Evolutionary conservation across 768 basidiomycete species (phyloP).

Genomic region (Candolleomyces eurysporus): DNA sequence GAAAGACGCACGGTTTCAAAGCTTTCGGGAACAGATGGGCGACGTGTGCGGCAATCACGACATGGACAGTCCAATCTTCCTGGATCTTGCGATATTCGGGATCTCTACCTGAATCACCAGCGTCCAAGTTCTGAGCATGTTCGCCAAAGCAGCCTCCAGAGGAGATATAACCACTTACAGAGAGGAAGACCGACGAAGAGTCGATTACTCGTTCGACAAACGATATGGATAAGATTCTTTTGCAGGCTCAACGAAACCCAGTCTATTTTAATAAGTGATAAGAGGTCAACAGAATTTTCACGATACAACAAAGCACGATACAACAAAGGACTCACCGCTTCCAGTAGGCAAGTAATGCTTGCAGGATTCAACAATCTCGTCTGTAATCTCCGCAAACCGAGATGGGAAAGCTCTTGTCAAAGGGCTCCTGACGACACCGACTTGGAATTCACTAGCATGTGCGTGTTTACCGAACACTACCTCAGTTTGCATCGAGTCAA

Average conservation of each 20-base stretch:
- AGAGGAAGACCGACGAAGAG: slow-evolving; percentile 22
- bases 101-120: slow-evolving; percentile 15
- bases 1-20: slow-evolving; percentile 16
- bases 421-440: slow-evolving; percentile 19
- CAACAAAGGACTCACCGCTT: slow-evolving; percentile 23
- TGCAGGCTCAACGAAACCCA: background rate
- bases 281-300: too few species aligned
- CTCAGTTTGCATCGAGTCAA: slow-evolving; percentile 17
- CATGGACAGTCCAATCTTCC: slow-evolving; percentile 15
- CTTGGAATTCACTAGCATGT: background rate
- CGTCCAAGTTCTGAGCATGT: background rate
- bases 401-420: slow-evolving; percentile 36
- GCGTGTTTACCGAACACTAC: background rate
- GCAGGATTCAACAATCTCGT: slow-evolving; percentile 43
- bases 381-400: slow-evolving; percentile 36
- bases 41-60: slow-evolving; percentile 15
- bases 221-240: slow-evolving; percentile 12
- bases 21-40: slow-evolving; percentile 15
- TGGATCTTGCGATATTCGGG: slow-evolving; percentile 16
- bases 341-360: slow-evolving; percentile 31
- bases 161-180: slow-evolving; percentile 10
- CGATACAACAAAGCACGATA: too few species aligned
- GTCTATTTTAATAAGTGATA: too few species aligned
- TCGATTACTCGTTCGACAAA: slow-evolving; percentile 17
- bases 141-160: background rate